Base-by-base conservation (phyloP, 139 green algal species). In the Tetraselmis chui region DNA sequence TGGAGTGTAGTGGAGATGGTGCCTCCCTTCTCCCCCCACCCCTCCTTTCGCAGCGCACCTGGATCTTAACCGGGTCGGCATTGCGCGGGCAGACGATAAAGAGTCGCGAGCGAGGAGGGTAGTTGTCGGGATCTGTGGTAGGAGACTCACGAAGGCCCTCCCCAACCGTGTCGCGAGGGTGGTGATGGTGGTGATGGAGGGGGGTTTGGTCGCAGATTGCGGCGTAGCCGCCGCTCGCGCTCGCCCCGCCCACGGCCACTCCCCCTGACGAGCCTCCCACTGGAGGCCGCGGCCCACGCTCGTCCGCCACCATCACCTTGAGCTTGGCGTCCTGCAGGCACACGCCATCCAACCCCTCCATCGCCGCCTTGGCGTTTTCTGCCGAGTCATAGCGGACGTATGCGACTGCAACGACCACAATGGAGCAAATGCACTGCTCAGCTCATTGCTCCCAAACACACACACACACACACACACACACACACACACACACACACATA, bases 61-160 rank as follows among this genome's bases (percentile, higher is more conserved):
- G 89, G 23, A 97, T 94, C 27, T 89, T 45, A 2, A 81, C 28
- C 0, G 85, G 89, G 28, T 96, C 92, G 28, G 93, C 91, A 77
- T 88, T 93, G 85, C 96, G 96, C 59, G 94, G 94, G 22, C 97
- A 94, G 18, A 98, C 94, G 24, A 98, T 87, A 85, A 98, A 98
- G 0, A 98, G 85, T 23, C 94, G 88, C 22, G 92, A 97, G 23
- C 93, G 84, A 1, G 93, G 89, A 1, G 94, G 94, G 2, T 92
- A 86, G 81, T 98, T 97, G 87, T 98, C 94, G 0, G 94, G 94
- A 81, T 98, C 94, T 2, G 86, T 87, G 1, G 87, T 18, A 80
- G 28, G 2, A 85, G 2, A 77, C 76, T 78, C 24, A 80, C 59
- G 58, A 23, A 78, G 58, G n/a, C 26, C 28, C n/a, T n/a, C n/a